These are phyloP conservation scores for Haplosporangium sp. DNA, from an alignment of 371 early-diverging fungal genomes.

Conservation along the genomic window DNA sequence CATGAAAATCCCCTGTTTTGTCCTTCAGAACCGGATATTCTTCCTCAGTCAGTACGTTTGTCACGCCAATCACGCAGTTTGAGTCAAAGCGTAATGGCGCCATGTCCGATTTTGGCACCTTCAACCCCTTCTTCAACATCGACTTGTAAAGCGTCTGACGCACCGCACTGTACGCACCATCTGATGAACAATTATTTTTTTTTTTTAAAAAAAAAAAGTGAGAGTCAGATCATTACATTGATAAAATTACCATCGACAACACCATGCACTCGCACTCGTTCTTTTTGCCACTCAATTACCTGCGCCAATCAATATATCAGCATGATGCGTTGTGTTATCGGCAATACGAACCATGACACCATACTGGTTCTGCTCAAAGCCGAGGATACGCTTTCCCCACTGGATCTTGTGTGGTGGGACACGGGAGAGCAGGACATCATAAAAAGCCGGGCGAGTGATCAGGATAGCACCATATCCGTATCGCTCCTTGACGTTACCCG, in stretches of 20 bases:
- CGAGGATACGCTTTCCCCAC: conserved; percentile 31
- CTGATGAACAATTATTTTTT: too few species aligned
- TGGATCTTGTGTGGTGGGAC: conserved; percentile 26
- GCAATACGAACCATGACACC: conserved; percentile 23
- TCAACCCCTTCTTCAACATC: conserved; percentile 14
- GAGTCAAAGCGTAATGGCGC: conserved; percentile 27
- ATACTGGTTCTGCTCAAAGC: conserved; percentile 22
- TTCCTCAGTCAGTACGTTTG: conserved; percentile 15
- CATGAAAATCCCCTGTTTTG: conserved; percentile 20
- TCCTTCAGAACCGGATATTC: conserved; percentile 17
- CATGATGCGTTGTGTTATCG: conserved; percentile 5
- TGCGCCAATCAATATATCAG: conserved; percentile 1
- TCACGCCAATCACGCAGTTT: conserved; percentile 27
- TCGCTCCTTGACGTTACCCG: conserved; percentile 4
- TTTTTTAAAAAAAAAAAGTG: neutral
- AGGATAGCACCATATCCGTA: conserved; percentile 30
- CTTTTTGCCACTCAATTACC: neutral
- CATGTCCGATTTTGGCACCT: conserved; percentile 17
- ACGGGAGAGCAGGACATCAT: conserved; percentile 23
- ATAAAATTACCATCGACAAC: too few species aligned
- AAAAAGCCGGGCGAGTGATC: conserved; percentile 24
- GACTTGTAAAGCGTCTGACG: conserved; percentile 18
- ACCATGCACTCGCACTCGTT: too few species aligned
- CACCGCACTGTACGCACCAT: conserved; percentile 32
- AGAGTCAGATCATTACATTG: neutral